Base-by-base conservation (phyloP, 2,329 filamentous ascomycete genomes). In the Sarocladium oryzae region DNA sequence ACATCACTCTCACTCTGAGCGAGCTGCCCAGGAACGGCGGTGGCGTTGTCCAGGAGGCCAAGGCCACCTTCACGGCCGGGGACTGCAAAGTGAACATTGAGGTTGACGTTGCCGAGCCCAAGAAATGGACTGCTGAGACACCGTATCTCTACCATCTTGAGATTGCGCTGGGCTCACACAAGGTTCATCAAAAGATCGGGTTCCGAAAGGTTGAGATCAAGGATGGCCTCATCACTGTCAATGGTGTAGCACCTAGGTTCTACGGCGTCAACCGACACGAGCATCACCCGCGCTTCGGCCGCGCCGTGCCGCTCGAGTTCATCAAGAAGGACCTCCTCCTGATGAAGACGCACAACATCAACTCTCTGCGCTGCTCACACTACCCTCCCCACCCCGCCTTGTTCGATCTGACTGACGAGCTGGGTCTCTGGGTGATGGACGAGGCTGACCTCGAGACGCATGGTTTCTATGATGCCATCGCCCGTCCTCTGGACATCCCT, bases 291-390 rank as follows among this genome's bases (percentile, higher is more conserved):
- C 66, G 68, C 20, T 75, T 76, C 24, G 84, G 84, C 2, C 78
- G 84, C 1, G 75, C 82, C 1, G 82, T 87, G 0, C 82, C 83
- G 0, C 64, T 78, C 7, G 75, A 78, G 0, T 80, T 77, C n/a
- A 75, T 88, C 57, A 71, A 76, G 51, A 66, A 71, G 1, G 85
- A 88, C 55, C 69, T 88, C 2, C 55, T 83, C 2, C 66, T 76
- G 3, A 88, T 88, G 84, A 88, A 87, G 61, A 68, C 67, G 1
- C 76, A 85, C 64, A 86, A 86, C 56, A 77, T 89, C 61, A 89
- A 89, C 55, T 81, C 84, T 2, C 75, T 89, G 9, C 78, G 85
- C 1, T 85, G 81, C 0, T 84, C 76, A 0, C 85, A 89, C 60
- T 81, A 89, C 46, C 77, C 80, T 9, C 83, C 81, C 26, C 79